Evolutionary conservation across 1,284 basidiomycete species (phyloP), one percentile per base, ranked within the genome.

Genomic region (Pseudozyma hubeiensis): DNA sequence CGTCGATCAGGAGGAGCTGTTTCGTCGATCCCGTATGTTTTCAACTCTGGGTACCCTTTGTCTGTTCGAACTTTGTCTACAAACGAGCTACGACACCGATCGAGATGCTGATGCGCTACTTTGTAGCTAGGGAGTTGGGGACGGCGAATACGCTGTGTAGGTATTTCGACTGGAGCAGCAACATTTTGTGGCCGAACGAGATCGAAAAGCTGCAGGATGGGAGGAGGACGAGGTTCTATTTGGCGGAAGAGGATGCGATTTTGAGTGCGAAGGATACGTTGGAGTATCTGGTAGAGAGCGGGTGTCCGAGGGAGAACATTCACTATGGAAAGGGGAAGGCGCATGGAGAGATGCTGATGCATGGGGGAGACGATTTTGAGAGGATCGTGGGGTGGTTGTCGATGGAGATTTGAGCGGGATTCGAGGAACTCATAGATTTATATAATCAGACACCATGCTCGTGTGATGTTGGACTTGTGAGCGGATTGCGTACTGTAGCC

Each of bases 11-110:
- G n/a, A 59, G 82, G 9, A 58, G 48, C n/a, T 74, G 80, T 54
- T 76, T 83, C 39, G 79, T 83, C 41, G 82, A 83, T 48, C 82
- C 82, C 2, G 80, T 83, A 6, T 80, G 79, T 49, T 77, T 82
- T 46, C 71, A 79, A 51, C 68, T 83, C 8, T 83, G 80, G 79
- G 70, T 77, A 11, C 80, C 79, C 2, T 68, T 76, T 31, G 65
- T 83, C 6, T 79, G 75, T 55, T 53, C 61, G 43, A 81, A 81
- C 49, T 81, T 83, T 51, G 40, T 83, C 33, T 83, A 83, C 63
- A 77, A 71, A 51, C 53, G 68, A 8, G 70, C 73, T 11, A 44
- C 46, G 31, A 77, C 73, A 41, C 78, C 77, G 59, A 72, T 79
- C 53, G 75, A 77, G 54, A 56, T 68, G 16, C 64, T 81, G 13